Percentiles rank a stretch among this genome's conserved stretches.
Conservation (phyloP, 495 filamentous ascomycete species). For the Neurospora sp. region DNA sequence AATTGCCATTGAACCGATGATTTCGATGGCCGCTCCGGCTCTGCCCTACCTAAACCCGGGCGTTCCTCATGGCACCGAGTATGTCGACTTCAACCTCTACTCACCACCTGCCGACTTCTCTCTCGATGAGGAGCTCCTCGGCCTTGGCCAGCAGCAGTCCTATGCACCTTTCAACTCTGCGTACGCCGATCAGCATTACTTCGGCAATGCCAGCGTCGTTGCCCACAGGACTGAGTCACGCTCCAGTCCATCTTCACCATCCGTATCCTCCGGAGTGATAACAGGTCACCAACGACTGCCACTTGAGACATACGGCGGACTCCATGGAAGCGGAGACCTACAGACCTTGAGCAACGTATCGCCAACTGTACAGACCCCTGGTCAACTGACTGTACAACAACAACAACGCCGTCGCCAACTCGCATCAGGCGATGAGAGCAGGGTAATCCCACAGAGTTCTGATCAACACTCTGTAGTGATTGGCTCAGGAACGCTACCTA, state of each 20-base stretch:
- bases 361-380: background rate
- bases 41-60: constrained; percentile 35
- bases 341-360: background rate
- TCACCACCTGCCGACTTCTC: constrained; percentile 34
- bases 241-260: constrained; percentile 4
- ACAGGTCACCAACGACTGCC: background rate
- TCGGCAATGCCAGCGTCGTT: constrained; percentile 1
- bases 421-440: background rate
- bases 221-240: constrained; percentile 4
- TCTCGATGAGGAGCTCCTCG: constrained; percentile 30
- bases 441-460: background rate
- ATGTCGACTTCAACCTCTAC: constrained; percentile 42
- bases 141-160: constrained; percentile 6
- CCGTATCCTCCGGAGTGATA: background rate
- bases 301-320: background rate
- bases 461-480: background rate
- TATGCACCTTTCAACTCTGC: background rate
- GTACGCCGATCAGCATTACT: background rate
- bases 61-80: constrained; percentile 29
- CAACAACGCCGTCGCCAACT: background rate
- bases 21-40: constrained; percentile 12
- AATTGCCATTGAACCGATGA: constrained; percentile 5
- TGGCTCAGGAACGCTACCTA: background rate
- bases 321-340: background rate
- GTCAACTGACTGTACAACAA: background rate